Percentiles rank a stretch among this genome's conserved stretches.
Evolutionary conservation across 169 alveolate species (phyloP).

Genomic region (Plasmodium inui): DNA sequence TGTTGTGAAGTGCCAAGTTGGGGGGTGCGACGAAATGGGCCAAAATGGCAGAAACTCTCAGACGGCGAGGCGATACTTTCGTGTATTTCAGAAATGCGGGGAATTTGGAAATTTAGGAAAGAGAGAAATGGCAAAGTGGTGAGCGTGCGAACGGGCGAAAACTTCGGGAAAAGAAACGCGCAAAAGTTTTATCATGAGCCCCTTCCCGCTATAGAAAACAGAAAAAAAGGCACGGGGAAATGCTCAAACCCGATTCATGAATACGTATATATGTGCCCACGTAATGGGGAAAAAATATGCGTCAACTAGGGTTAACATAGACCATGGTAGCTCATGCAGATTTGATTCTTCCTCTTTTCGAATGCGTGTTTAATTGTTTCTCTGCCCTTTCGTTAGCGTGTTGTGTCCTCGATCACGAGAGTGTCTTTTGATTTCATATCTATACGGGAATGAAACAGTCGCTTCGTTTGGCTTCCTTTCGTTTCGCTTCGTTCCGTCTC

Average conservation of each 20-base stretch:
- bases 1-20: not conserved
- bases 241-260: not conserved
- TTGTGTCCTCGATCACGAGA: not conserved
- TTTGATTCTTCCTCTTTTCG: not conserved
- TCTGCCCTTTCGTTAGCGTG: slow-evolving; percentile 2
- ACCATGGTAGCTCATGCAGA: not conserved
- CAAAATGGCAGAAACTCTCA: not conserved
- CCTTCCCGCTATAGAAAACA: not conserved
- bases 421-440: not conserved
- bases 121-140: not conserved
- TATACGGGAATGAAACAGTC: not conserved
- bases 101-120: not conserved
- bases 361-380: not conserved
- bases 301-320: not conserved
- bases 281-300: not conserved
- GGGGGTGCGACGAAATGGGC: not conserved
- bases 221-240: not conserved
- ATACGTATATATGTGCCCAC: not conserved
- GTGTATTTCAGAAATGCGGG: not conserved
- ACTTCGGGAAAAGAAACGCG: not conserved
- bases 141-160: not conserved
- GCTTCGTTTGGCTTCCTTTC: not conserved
- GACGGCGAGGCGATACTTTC: not conserved
- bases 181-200: not conserved
- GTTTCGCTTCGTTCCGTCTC: not conserved